A percentile compares a stretch with the other conserved stretches of the same genome.
These are phyloP conservation scores for Astrothelium subdiscretum DNA, from an alignment of 495 filamentous ascomycete species.

Conservation along the genomic window DNA sequence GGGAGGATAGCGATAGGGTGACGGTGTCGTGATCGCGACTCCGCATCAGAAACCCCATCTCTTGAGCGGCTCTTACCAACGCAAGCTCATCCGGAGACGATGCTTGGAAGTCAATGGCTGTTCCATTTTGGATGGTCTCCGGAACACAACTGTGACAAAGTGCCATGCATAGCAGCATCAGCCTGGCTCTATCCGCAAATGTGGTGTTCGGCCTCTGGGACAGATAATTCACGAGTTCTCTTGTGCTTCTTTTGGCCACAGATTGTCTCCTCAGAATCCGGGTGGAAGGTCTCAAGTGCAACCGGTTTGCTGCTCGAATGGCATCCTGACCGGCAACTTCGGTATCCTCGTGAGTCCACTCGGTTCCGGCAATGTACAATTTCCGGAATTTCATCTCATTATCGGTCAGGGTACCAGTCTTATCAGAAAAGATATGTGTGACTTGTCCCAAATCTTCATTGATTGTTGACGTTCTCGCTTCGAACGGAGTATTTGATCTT, in stretches of 20 bases:
- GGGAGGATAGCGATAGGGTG: slow-evolving; percentile 47
- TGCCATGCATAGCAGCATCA: slow-evolving; percentile 75
- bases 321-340: too few species aligned
- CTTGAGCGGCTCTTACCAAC: slow-evolving; percentile 72
- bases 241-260: slow-evolving; percentile 48
- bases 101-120: slow-evolving; percentile 73
- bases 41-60: slow-evolving; percentile 71
- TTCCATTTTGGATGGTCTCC: slow-evolving; percentile 52
- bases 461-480: slow-evolving; percentile 86
- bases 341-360: slow-evolving; percentile 76
- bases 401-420: slow-evolving; percentile 86
- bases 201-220: slow-evolving; percentile 59
- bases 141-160: slow-evolving; percentile 88
- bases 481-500: slow-evolving; percentile 71
- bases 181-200: slow-evolving; percentile 66
- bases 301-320: slow-evolving; percentile 44
- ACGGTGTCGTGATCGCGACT: slow-evolving; percentile 54
- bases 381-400: slow-evolving; percentile 85
- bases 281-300: slow-evolving; percentile 20
- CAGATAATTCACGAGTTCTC: slow-evolving; percentile 68
- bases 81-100: slow-evolving; percentile 91
- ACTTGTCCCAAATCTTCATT: slow-evolving; percentile 84
- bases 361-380: slow-evolving; percentile 69
- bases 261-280: too few species aligned
- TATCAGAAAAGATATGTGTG: slow-evolving; percentile 85